Conservation (phyloP, 176 grass and related monocot genomes). For the Miscanthus lutarioriparius region DNA sequence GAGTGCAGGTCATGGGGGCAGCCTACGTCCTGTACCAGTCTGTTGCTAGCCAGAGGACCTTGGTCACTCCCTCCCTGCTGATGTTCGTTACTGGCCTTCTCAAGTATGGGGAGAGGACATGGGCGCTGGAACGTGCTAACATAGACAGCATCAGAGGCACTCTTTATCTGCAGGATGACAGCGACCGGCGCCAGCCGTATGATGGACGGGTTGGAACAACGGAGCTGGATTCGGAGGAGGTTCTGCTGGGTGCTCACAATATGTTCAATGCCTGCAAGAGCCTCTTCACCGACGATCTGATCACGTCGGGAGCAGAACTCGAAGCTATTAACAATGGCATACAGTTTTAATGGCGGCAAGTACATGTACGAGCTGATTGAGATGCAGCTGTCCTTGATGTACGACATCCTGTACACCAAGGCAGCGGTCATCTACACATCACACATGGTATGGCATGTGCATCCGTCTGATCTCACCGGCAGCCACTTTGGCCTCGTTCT, state of each 20-base stretch:
- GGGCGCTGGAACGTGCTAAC: background rate
- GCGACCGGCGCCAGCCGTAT: background rate
- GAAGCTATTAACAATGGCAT: background rate
- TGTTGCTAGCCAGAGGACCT: background rate
- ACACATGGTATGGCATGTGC: background rate
- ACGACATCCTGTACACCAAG: too few relatives aligned
- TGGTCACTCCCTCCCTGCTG: background rate
- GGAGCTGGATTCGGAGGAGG: background rate
- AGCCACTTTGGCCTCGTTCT: background rate
- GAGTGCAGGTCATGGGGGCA: background rate
- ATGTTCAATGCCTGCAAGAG: background rate
- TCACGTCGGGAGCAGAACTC: background rate
- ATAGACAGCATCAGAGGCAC: background rate
- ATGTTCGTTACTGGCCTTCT: background rate
- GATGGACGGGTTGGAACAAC: background rate
- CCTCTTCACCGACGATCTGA: background rate
- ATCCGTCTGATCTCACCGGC: background rate
- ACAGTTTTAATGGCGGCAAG: background rate
- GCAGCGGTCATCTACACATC: background rate
- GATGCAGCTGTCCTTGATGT: too few relatives aligned
- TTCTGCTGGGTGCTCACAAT: background rate
- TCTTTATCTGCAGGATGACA: background rate
- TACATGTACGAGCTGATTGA: background rate
- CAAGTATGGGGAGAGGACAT: background rate
- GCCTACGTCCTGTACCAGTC: background rate